Evolutionary conservation across 2,329 filamentous ascomycete species (phyloP).

Genomic region (Hypoxylon sp.): DNA sequence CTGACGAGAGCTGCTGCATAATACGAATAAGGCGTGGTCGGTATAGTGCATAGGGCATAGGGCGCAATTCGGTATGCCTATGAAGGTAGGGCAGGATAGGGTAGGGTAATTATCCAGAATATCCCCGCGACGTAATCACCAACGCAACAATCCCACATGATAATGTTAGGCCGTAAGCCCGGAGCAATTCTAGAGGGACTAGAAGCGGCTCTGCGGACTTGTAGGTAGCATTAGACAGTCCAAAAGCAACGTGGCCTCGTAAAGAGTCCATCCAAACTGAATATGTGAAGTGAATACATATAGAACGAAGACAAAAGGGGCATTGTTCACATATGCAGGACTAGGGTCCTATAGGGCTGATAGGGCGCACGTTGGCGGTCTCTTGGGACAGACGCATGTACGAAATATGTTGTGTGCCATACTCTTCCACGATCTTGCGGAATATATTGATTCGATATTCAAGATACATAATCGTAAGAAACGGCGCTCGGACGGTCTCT

Average conservation of each 20-base stretch:
- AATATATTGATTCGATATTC: constrained; percentile 20
- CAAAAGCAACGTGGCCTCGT: constrained; percentile 39
- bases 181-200: constrained; percentile 27
- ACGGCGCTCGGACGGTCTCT: constrained; percentile 2
- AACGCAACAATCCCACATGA: constrained; percentile 21
- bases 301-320: constrained; percentile 12
- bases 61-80: constrained; percentile 19
- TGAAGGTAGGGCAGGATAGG: constrained; percentile 3
- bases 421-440: constrained; percentile 9
- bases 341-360: constrained; percentile 40
- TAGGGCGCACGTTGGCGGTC: constrained; percentile 28
- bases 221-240: constrained; percentile 3
- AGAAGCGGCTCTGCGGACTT: constrained; percentile 30
- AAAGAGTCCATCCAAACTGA: constrained; percentile 14
- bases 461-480: constrained; percentile 21
- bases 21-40: constrained; percentile 8
- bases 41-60: constrained; percentile 4
- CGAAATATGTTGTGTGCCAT: constrained; percentile 18
- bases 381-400: constrained; percentile 17
- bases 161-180: constrained; percentile 37
- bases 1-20: constrained; percentile 38
- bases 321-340: constrained; percentile 27
- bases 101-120: constrained; percentile 5
- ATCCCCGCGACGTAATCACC: constrained; percentile 21
- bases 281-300: constrained; percentile 3